phyloP scores from a whole-genome alignment of 176 grass and related monocot species.

The Oryza meyeriana region DNA sequence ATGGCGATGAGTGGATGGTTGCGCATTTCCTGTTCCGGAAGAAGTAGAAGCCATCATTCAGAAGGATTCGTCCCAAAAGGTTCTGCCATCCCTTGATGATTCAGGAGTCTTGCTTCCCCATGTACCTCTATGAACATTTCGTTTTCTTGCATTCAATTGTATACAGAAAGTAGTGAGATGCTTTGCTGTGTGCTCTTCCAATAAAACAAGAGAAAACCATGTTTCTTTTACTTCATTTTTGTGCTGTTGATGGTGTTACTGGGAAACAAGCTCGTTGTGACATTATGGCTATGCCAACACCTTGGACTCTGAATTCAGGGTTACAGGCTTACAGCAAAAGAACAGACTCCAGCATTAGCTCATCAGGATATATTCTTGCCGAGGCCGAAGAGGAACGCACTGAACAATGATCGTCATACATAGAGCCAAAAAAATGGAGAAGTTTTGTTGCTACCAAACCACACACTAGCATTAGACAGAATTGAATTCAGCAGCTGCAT shows the following conservation, averaged over 20 bases:
- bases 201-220: neutral
- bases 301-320: neutral
- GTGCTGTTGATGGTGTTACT: neutral
- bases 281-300: neutral
- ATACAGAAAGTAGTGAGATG: neutral
- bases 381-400: neutral
- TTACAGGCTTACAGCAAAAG: neutral
- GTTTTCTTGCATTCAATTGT: neutral
- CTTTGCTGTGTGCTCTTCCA: neutral
- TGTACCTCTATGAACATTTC: neutral
- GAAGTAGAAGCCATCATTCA: slow-evolving; percentile 44
- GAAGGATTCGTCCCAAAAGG: neutral
- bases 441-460: neutral
- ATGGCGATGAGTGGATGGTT: slow-evolving; percentile 97
- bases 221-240: neutral
- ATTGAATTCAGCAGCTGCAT: neutral
- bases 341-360: neutral
- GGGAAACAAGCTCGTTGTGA: neutral
- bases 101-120: neutral
- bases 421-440: neutral
- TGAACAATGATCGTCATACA: neutral
- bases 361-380: neutral
- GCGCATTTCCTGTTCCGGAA: slow-evolving; percentile 71
- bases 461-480: neutral
- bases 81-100: neutral